These are phyloP conservation scores for Pholiota adiposa DNA, from an alignment of 1,284 basidiomycete genomes.

Conservation along the genomic window DNA sequence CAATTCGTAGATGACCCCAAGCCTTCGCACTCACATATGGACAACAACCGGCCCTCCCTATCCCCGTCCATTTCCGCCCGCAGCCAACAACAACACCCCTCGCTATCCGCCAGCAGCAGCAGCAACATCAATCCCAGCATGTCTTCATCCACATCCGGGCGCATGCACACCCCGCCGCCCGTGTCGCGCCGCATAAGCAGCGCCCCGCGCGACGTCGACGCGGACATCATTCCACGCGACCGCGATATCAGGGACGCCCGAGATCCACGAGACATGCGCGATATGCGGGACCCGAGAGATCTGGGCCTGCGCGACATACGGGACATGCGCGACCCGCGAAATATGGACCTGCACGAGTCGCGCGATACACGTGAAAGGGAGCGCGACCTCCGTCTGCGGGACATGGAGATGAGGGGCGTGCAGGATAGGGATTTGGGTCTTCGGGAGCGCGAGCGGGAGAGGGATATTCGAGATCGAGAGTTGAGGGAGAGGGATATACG, in stretches of 20 bases:
- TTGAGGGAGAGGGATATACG: background rate
- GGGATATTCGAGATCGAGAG: background rate
- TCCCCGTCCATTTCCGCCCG: background rate
- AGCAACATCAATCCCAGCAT: background rate
- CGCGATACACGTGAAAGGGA: background rate
- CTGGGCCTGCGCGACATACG: background rate
- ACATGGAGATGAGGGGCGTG: too few species aligned
- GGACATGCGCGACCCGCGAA: background rate
- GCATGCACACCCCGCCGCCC: background rate
- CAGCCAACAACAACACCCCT: background rate
- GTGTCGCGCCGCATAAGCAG: background rate
- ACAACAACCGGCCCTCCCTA: background rate
- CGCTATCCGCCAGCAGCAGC: background rate
- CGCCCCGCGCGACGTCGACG: background rate
- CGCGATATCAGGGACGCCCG: constrained; percentile 2
- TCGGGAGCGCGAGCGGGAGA: background rate
- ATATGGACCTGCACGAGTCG: background rate
- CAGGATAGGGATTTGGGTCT: too few species aligned
- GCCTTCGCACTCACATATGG: background rate
- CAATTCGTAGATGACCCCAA: background rate
- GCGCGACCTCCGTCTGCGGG: background rate
- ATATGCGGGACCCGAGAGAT: constrained; percentile 2
- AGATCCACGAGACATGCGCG: constrained; percentile 6
- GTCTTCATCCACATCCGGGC: background rate
- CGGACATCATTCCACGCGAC: constrained; percentile 4